Evolutionary conservation across 2,329 filamentous ascomycete genomes (phyloP).

Genomic region (Nemania abortiva): DNA sequence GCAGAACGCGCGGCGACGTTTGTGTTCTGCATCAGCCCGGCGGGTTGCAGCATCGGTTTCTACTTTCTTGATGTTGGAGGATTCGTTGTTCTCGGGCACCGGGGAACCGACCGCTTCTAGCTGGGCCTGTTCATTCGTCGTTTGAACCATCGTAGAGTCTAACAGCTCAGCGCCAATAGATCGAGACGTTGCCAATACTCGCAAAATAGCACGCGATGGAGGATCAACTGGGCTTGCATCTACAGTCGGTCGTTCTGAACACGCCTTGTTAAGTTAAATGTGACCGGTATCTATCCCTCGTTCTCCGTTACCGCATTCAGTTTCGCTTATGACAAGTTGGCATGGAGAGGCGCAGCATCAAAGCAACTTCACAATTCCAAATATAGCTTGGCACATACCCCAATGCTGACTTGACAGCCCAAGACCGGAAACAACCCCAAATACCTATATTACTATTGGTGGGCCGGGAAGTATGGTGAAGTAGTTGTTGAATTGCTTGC

Average conservation of each 20-base stretch:
- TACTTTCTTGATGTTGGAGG: not conserved
- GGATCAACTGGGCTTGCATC: not conserved
- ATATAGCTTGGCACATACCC: conserved; percentile 6
- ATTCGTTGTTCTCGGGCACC: not conserved
- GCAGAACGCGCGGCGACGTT: conserved; percentile 12
- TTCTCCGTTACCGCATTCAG: conserved; percentile 1
- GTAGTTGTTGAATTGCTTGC: too few species aligned
- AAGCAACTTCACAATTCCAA: conserved; percentile 7
- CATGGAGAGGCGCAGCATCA: not conserved
- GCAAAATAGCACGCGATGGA: not conserved
- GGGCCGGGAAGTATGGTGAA: too few species aligned
- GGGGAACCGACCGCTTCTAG: not conserved
- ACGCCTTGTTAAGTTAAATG: not conserved
- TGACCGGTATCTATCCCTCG: not conserved
- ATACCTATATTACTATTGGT: too few species aligned
- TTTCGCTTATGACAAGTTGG: conserved; percentile 8
- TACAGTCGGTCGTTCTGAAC: not conserved
- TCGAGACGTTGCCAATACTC: not conserved
- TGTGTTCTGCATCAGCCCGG: conserved; percentile 1
- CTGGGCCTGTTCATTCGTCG: conserved; percentile 3
- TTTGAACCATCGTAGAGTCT: not conserved
- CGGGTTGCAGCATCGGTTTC: not conserved
- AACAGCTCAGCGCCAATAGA: not conserved
- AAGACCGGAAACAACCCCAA: too few species aligned
- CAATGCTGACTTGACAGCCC: not conserved